Evolutionary conservation across 257 asterid genomes (phyloP).

Genomic region (Coffea canephora): DNA sequence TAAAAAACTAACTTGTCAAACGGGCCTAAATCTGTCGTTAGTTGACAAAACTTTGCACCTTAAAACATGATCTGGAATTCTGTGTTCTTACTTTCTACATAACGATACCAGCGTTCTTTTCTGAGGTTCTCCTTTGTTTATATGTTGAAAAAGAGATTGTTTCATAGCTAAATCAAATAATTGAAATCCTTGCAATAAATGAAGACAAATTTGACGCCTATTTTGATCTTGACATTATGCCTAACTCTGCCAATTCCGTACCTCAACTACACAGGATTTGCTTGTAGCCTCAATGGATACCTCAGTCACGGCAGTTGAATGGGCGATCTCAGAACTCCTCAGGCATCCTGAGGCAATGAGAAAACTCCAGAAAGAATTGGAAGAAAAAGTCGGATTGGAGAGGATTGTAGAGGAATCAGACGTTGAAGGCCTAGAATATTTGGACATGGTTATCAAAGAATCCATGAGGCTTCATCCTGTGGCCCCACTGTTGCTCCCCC

Average conservation of each 20-base stretch:
- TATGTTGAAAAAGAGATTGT: too few species aligned
- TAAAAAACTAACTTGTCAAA: too few species aligned
- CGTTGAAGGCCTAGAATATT: slow-evolving; percentile 19
- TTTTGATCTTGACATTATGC: neutral
- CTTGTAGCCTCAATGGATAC: slow-evolving; percentile 32
- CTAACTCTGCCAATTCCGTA: neutral
- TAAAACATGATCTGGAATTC: too few species aligned
- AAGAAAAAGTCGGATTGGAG: slow-evolving; percentile 22
- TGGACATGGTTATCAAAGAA: slow-evolving; percentile 28
- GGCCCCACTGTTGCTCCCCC: slow-evolving; percentile 30
- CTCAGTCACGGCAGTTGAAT: slow-evolving; percentile 31
- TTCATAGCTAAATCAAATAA: too few species aligned
- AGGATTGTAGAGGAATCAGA: slow-evolving; percentile 26
- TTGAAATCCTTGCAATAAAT: too few species aligned
- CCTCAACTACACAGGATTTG: slow-evolving; percentile 20
- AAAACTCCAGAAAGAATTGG: slow-evolving; percentile 26
- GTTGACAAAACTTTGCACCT: too few species aligned
- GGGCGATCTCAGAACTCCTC: slow-evolving; percentile 33
- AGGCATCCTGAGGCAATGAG: slow-evolving; percentile 23
- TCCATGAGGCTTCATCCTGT: slow-evolving; percentile 30
- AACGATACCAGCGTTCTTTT: too few species aligned
- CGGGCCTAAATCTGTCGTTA: too few species aligned
- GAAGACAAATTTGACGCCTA: too few species aligned
- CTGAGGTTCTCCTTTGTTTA: too few species aligned
- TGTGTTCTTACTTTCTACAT: too few species aligned